Evolutionary conservation across 495 filamentous ascomycete genomes (phyloP).

Genomic region (Astrothelium macrocarpum): DNA sequence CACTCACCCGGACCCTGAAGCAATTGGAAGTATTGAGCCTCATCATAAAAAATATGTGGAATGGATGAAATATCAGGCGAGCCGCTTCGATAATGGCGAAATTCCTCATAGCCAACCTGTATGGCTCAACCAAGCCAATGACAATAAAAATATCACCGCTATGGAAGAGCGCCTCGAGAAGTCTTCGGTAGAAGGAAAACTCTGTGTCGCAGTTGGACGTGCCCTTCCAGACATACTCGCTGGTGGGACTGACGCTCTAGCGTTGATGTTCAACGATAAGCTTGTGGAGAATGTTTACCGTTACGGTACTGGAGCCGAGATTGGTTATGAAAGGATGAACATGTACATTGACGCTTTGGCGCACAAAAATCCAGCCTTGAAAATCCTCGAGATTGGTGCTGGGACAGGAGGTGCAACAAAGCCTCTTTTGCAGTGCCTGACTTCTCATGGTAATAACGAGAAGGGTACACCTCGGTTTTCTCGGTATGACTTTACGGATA

Average conservation of each 20-base stretch:
- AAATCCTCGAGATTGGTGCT: slow-evolving; percentile 24
- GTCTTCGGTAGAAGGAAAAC: slow-evolving; percentile 1
- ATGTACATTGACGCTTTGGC: neutral
- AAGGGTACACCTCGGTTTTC: neutral
- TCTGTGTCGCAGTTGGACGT: slow-evolving; percentile 1
- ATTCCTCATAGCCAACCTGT: neutral
- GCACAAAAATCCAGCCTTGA: slow-evolving; percentile 14
- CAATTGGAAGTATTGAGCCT: neutral
- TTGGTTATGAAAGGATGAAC: neutral
- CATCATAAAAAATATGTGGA: neutral
- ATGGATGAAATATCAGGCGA: neutral
- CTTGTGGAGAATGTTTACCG: slow-evolving; percentile 12
- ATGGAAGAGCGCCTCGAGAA: neutral
- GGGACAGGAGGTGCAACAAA: slow-evolving; percentile 16
- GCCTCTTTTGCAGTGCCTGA: neutral
- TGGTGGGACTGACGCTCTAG: slow-evolving; percentile 5
- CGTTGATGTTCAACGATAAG: slow-evolving; percentile 12
- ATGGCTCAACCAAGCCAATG: neutral
- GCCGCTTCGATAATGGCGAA: neutral
- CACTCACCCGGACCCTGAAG: neutral
- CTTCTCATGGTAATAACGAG: neutral
- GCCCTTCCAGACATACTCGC: slow-evolving; percentile 7
- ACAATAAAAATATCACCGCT: neutral
- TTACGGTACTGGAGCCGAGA: neutral
- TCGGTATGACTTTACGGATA: slow-evolving; percentile 18